These are phyloP conservation scores for Phytopythium ostracodes DNA, from an alignment of 352 stramenopile species.

Conservation along the genomic window DNA sequence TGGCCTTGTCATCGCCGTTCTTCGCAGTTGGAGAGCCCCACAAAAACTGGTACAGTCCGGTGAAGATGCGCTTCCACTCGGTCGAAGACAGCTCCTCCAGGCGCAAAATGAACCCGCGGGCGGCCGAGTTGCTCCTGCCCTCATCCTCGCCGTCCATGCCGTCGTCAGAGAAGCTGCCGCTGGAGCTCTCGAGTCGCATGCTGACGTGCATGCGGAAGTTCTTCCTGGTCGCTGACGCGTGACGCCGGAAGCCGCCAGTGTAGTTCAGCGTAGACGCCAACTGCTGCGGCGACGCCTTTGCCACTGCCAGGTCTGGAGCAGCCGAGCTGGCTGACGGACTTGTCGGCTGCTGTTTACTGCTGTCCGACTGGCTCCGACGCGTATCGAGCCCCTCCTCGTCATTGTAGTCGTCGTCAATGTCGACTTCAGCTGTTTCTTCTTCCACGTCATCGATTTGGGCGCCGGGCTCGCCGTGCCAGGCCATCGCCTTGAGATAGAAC, in stretches of 20 bases:
- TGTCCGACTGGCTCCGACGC: background rate
- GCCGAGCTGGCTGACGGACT: background rate
- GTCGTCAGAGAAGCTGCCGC: slow-evolving; percentile 39
- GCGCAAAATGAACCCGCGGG: slow-evolving; percentile 59
- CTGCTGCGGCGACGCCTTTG: slow-evolving; percentile 6
- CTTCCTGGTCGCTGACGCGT: slow-evolving; percentile 28
- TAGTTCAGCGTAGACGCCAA: slow-evolving; percentile 5
- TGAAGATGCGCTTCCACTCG: slow-evolving; percentile 76
- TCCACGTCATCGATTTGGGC: slow-evolving; percentile 9
- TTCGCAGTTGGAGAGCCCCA: slow-evolving; percentile 16
- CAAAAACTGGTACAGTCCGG: slow-evolving; percentile 51
- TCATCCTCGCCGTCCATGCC: slow-evolving; percentile 23
- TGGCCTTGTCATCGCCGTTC: background rate
- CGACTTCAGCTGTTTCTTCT: background rate
- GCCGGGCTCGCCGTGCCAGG: slow-evolving; percentile 62
- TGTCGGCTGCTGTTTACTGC: background rate
- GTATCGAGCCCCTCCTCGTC: background rate
- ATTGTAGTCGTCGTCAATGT: slow-evolving; percentile 1
- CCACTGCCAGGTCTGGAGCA: background rate
- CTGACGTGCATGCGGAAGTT: slow-evolving; percentile 31
- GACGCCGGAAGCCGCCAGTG: slow-evolving; percentile 23
- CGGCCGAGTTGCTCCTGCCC: slow-evolving; percentile 22
- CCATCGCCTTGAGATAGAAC: slow-evolving; percentile 73
- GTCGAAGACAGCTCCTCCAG: slow-evolving; percentile 58
- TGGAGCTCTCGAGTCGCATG: slow-evolving; percentile 41